These are phyloP conservation scores for Ceratocystis papillata DNA, from an alignment of 2,329 filamentous ascomycete genomes.

Conservation along the genomic window DNA sequence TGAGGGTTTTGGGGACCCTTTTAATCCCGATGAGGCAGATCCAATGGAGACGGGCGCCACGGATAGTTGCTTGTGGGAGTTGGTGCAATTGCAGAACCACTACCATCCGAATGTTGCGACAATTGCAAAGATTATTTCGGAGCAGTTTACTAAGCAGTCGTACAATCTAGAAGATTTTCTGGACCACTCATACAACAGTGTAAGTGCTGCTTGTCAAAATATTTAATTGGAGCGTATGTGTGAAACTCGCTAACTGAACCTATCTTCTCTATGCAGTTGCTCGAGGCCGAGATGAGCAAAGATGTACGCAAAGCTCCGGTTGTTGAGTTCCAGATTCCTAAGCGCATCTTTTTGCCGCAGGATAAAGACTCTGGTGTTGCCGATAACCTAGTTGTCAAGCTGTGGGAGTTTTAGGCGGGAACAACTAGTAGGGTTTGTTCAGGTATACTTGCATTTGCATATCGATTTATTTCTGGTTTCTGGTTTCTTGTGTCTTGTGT, in stretches of 20 bases:
- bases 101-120: slow-evolving; percentile 96
- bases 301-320: slow-evolving; percentile 76
- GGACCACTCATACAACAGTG: slow-evolving; percentile 79
- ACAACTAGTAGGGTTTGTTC: background rate
- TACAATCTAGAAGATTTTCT: slow-evolving; percentile 97
- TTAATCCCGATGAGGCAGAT: slow-evolving; percentile 62
- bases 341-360: slow-evolving; percentile 57
- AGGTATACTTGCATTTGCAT: slow-evolving; percentile 2
- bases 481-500: background rate
- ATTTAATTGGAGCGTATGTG: background rate
- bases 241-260: slow-evolving; percentile 1
- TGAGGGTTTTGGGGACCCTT: slow-evolving; percentile 58
- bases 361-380: slow-evolving; percentile 39
- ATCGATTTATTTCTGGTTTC: slow-evolving; percentile 4
- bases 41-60: slow-evolving; percentile 80
- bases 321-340: slow-evolving; percentile 89
- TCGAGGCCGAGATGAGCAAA: slow-evolving; percentile 75
- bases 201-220: slow-evolving; percentile 36
- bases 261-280: slow-evolving; percentile 44
- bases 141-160: slow-evolving; percentile 91
- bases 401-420: slow-evolving; percentile 46
- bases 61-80: slow-evolving; percentile 89
- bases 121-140: slow-evolving; percentile 81
- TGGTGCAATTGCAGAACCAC: slow-evolving; percentile 80
- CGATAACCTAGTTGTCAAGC: slow-evolving; percentile 47